Conservation (phyloP, 306 rosid species). For the Quercus parvula region DNA sequence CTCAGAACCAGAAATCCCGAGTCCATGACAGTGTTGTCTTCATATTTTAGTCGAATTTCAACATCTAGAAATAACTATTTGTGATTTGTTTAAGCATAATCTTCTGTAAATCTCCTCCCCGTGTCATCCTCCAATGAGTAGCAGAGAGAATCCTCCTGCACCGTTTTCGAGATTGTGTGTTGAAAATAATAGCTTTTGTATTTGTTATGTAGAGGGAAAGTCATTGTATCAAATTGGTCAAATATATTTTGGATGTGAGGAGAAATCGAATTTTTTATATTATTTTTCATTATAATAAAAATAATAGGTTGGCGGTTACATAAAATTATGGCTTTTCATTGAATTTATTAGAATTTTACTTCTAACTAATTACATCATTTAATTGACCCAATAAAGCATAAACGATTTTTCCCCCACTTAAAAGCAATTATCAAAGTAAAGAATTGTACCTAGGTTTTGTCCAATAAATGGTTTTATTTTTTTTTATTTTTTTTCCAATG, state of each 20-base stretch:
- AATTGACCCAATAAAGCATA: no score
- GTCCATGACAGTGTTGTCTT: conserved; percentile 97
- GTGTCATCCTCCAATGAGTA: conserved; percentile 14
- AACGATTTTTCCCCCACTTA: no score
- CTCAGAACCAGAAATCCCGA: conserved; percentile 96
- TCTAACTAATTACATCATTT: no score
- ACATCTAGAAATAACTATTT: background rate
- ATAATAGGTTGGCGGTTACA: background rate
- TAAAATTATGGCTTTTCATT: background rate
- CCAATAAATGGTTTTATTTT: no score
- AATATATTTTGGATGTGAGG: conserved; percentile 10
- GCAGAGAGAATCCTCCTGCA: conserved; percentile 26
- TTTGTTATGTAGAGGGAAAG: background rate
- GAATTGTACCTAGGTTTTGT: no score
- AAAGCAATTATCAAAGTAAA: no score
- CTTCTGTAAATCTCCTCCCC: conserved; percentile 37
- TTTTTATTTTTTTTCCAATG: no score
- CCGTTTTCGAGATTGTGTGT: conserved; percentile 35
- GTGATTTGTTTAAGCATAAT: conserved; percentile 30
- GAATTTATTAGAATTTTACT: no score
- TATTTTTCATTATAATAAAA: background rate
- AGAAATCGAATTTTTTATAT: background rate
- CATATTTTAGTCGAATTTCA: conserved; percentile 59
- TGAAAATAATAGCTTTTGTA: conserved; percentile 21
- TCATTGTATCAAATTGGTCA: conserved; percentile 1